Base-by-base conservation (phyloP, 768 basidiomycete species). In the Lactarius vividus region DNA sequence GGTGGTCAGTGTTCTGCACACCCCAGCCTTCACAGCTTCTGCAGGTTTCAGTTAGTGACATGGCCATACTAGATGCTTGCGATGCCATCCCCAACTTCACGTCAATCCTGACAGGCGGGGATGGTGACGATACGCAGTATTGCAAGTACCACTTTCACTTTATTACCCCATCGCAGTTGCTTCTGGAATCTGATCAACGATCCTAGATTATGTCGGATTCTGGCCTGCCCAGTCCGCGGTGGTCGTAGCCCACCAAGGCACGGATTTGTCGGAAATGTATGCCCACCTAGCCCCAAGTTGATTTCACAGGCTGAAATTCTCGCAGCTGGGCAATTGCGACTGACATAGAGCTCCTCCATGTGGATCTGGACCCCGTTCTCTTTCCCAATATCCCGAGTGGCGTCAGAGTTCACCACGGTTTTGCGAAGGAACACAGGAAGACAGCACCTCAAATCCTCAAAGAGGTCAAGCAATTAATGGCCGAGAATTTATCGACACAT, bases 61-160 rank as follows among this genome's bases (percentile, higher is more conserved):
- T 3, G 16, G 29, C 39, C 11, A 37, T 37, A 42, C 40, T 42
- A 79, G 82, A 73, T 64, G 81, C 82, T 8, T 84, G 82, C 69
- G 62, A 69, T 20, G 78, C 80, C 13, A 66, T 78, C 31, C 70
- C 80, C 6, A 79, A 73, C 13, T 83, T 84, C 69, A 70, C 78
- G 62, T 71, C 77, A 3, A 77, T 78, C 23, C 40, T 73, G 54
- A 74, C 77, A 20, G 85, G 84, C 16, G 85, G 85, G 0, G 79
- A 85, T 69, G 84, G 82, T 2, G 72, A 80, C 31, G 73, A 52
- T 15, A 72, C 79, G n/a, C 84, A 85, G 67, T 78, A 77, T 39
- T 85, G 84, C 84, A 67, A 64, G 77, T 67, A 39, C 23, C 26
- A 0, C 20, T 29, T 26, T n/a, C 20, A 37, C 5, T 7, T 18